Conservation (phyloP, 2,329 filamentous ascomycete species). For the Alternaria burnsii region DNA sequence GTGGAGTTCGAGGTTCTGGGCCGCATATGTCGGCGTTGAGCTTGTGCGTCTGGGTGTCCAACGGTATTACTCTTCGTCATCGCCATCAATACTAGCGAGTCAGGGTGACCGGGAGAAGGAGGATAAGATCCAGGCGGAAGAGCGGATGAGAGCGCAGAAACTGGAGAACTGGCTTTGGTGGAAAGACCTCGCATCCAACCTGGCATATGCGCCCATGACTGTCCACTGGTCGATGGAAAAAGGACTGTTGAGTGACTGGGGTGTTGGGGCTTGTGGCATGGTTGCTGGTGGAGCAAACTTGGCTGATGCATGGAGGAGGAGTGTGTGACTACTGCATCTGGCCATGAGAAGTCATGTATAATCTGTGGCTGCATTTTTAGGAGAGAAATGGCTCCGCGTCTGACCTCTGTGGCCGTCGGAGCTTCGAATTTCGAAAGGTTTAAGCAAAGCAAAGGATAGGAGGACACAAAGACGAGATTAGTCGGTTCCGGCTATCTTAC, state of each 20-base stretch:
- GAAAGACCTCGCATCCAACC: conserved; percentile 72
- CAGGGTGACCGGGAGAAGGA: conserved; percentile 55
- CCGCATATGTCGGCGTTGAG: conserved; percentile 78
- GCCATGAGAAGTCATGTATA: too few species aligned
- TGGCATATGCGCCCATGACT: conserved; percentile 82
- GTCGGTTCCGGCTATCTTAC: too few species aligned
- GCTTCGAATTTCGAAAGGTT: too few species aligned
- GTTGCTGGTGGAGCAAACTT: conserved; percentile 57
- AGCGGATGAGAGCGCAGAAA: conserved; percentile 35
- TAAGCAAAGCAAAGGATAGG: too few species aligned
- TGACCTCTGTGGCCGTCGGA: too few species aligned
- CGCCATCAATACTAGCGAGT: background rate
- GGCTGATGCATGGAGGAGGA: conserved; percentile 57
- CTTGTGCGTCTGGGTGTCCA: conserved; percentile 67
- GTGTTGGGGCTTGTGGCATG: conserved; percentile 67
- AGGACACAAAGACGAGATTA: too few species aligned
- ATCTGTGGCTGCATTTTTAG: background rate
- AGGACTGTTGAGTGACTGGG: conserved; percentile 63
- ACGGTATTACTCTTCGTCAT: conserved; percentile 41
- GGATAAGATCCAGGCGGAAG: conserved; percentile 54
- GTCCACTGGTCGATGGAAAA: conserved; percentile 79
- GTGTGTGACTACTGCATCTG: conserved; percentile 25
- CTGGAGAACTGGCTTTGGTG: conserved; percentile 62
- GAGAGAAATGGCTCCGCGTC: background rate
- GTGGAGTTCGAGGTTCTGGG: conserved; percentile 84